phyloP scores from a whole-genome alignment of 225 moss, liverwort and hornwort species.

The Sphagnum tenellum region DNA sequence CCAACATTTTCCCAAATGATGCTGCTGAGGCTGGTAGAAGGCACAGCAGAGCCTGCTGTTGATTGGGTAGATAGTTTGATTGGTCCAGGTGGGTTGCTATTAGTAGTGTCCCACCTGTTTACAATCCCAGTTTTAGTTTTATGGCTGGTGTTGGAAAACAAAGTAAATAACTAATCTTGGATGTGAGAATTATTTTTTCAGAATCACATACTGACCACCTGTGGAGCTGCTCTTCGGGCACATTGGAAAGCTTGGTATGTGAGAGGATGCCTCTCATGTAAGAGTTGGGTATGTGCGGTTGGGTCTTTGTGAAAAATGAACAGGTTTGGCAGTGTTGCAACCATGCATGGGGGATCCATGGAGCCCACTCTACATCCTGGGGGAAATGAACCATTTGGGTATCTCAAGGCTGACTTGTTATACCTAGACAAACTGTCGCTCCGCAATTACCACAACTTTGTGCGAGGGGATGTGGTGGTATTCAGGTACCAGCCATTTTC shows the following conservation, averaged over 20 bases:
- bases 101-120: background rate
- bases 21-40: too few species aligned
- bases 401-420: conserved; percentile 53
- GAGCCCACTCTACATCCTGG: conserved; percentile 83
- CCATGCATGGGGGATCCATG: conserved; percentile 91
- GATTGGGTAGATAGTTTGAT: background rate
- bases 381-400: conserved; percentile 37
- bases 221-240: background rate
- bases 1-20: too few species aligned
- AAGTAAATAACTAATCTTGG: background rate
- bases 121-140: background rate
- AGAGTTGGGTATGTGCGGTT: background rate
- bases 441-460: conserved; percentile 62
- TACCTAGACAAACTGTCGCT: conserved; percentile 77
- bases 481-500: conserved; percentile 45
- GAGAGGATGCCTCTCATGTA: background rate
- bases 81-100: background rate
- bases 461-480: conserved; percentile 95
- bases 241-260: background rate
- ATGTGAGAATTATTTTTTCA: background rate
- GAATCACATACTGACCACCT: background rate
- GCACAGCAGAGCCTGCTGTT: too few species aligned
- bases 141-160: background rate
- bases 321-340: conserved; percentile 62
- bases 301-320: background rate